Base-by-base conservation (phyloP, 257 asterid species). In the Salvia rosmarinus region DNA sequence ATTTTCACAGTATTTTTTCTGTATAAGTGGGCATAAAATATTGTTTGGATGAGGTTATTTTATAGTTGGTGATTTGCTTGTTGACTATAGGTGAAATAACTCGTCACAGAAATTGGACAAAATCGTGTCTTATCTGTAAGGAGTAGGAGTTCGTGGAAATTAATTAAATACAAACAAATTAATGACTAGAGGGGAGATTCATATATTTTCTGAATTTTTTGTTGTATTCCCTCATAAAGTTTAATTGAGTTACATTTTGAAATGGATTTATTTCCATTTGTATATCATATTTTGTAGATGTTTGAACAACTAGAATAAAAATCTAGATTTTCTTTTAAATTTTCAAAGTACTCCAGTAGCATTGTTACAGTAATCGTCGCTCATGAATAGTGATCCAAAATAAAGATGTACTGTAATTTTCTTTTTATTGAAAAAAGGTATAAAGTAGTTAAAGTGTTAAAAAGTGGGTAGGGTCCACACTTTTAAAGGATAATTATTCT, bases 21-120 rank as follows among this genome's bases (percentile, higher is more conserved):
- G 1, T 32, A 17, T 0, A 39, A 62, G 13, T 12, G 32, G 5
- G 16, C 14, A 42, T 42, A 9, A 6, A 43, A 32, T 69, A 25
- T 34, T 64, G 40, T 13, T 7, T 8, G 9, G 37, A 68, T 17
- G 50, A 32, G 66, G 28, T 14, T 57, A 23, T 14, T 75, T 68
- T 76, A 51, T 68, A 50, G 30, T 4, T 35, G 79, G 50, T 11
- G 34, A 37, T 52, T 49, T 40, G 42, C 20, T 12, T 54, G 46
- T 14, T 54, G 46, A 28, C 23, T 0, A 6, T 37, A 62, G 13
- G 3, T 72, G 71, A 39, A 62, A 52, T 49, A 46, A 71, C 37
- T 34, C 6, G 7, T 6, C 39, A 11, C 5, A 58, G 25, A 44
- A 71, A 52, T 9, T 9, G 42, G 71, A 23, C 64, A 23, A 39